Base-by-base conservation (phyloP, 2,329 filamentous ascomycete genomes). In the Ophiostoma montium region DNA sequence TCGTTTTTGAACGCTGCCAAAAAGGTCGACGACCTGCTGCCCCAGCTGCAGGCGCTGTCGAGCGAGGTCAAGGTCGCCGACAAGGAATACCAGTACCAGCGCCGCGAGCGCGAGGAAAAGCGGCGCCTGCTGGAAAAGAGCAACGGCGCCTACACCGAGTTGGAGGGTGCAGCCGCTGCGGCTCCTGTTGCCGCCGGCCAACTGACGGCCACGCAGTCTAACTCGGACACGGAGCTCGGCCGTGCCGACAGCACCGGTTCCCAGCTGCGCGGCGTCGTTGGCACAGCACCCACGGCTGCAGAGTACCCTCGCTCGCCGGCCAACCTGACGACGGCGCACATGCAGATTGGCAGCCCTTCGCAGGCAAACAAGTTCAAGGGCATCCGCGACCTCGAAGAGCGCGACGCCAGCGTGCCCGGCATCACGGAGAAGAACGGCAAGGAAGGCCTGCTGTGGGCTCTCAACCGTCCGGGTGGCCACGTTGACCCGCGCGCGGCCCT, bases 71-170 rank as follows among this genome's bases (percentile, higher is more conserved):
- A 80, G 54, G 83, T 92, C 58, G 88, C 88, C 21, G 89, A 96
- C 63, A 95, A 96, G 64, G 90, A 96, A 60, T 98, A 92, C 61
- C 88, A 95, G 60, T 86, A 96, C 52, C 87, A 95, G 61, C 76
- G 89, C 47, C 86, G 86, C n/a, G 92, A 96, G 62, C 77, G 92
- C 36, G 92, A 98, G 62, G 92, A 96, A 65, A 95, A 96, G 68
- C 76, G 94, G 50, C 76, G 92, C 48, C 76, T 84, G 16, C 68
- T 98, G 12, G 92, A 98, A 65, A 95, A 92, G 68, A 90, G 82
- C 62, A 89, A 83, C 53, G 80, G 49, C 2, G 15, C 15, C 8
- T 50, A 46, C 15, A 78, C 82, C 10, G 83, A 87, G 48, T 18
- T 63, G 51, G 41, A 43, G 16, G 33, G 39, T 9, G 42, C n/a